A percentile compares a stretch with the other conserved stretches of the same genome.
These are phyloP conservation scores for Seminavis robusta DNA, from an alignment of 108 stramenopile genomes.

Conservation along the genomic window DNA sequence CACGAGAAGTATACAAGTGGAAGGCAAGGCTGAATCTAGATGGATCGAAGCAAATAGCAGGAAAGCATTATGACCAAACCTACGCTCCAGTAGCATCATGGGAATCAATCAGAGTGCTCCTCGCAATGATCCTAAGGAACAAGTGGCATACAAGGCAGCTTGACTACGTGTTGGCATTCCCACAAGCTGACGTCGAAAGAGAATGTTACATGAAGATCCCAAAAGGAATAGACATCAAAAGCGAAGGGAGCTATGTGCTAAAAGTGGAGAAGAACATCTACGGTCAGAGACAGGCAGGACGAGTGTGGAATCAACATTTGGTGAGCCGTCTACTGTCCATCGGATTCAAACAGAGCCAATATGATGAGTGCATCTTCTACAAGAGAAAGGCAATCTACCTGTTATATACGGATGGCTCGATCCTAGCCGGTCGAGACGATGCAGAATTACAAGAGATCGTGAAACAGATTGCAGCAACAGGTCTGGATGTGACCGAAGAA, in stretches of 20 bases:
- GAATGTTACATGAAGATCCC: conserved; percentile 46
- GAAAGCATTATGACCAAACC: conserved; percentile 33
- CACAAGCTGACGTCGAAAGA: conserved; percentile 36
- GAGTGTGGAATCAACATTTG: conserved; percentile 36
- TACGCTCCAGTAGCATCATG: conserved; percentile 51
- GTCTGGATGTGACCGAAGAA: conserved; percentile 29
- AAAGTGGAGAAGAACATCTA: conserved; percentile 30
- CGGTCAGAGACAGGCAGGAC: conserved; percentile 34
- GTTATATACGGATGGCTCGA: conserved; percentile 45
- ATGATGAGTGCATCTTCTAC: conserved; percentile 55
- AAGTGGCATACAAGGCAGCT: conserved; percentile 39
- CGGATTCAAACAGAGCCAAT: conserved; percentile 31
- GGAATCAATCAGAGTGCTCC: conserved; percentile 29
- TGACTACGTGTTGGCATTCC: conserved; percentile 39
- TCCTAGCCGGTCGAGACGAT: conserved; percentile 28
- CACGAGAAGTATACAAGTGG: conserved; percentile 20
- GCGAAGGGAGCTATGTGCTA: conserved; percentile 30
- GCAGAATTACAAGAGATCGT: conserved; percentile 23
- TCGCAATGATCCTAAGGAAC: conserved; percentile 13
- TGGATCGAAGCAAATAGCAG: conserved; percentile 21
- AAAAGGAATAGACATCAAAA: conserved; percentile 20
- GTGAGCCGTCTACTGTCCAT: conserved; percentile 9
- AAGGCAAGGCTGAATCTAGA: conserved; percentile 31
- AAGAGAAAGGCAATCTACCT: conserved; percentile 29
- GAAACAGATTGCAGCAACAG: conserved; percentile 12